Base-by-base conservation (phyloP, 495 filamentous ascomycete species). In the Neurospora terricola region DNA sequence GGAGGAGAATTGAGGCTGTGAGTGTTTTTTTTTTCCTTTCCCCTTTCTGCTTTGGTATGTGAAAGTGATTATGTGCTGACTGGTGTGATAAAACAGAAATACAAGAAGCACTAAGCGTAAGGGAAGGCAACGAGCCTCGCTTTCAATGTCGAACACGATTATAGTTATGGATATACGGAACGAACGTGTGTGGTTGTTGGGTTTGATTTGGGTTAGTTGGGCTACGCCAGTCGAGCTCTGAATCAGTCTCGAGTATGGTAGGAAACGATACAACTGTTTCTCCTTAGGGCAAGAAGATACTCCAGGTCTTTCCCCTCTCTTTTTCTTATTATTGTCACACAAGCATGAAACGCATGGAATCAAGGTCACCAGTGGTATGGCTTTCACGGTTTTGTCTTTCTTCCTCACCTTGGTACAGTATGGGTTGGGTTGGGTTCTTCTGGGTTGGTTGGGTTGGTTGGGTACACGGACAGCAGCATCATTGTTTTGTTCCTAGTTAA, bases 1-100 rank as follows among this genome's bases (percentile, higher is more conserved):
- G 90, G 76, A 88, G 92, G 76, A 88, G 91, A 78, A 89, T 96
- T 74, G 95, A 98, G 75, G 94, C 97, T 85, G 94, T 96, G 84
- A 89, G 93, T 81, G 69, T 68, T 48, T 66, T 48, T n/a, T 69
- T 48, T 16, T 36, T 34, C 18, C 38, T 27, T 23, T 23, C 7
- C 38, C 54, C 39, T 54, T 62, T 5, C 0, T 45, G 9, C 18
- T 4, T 6, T 69, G 10, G 5, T 10, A 59, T 43, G 11, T 34
- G 30, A 21, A n/a, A 21, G 4, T 72, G 71, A 70, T 30, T 23
- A 3, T 62, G 69, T 69, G 72, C 71, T 73, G 27, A 75, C 70
- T 74, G 36, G 34, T 11, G 5, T 59, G 45, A 23, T 8, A 7
- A 2, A 23, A 14, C 73, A 77, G 75, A 77, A 77, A 77, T 77